Base-by-base conservation (phyloP, 371 early-diverging fungal genomes). In the Paraphysoderma sedebokerense region DNA sequence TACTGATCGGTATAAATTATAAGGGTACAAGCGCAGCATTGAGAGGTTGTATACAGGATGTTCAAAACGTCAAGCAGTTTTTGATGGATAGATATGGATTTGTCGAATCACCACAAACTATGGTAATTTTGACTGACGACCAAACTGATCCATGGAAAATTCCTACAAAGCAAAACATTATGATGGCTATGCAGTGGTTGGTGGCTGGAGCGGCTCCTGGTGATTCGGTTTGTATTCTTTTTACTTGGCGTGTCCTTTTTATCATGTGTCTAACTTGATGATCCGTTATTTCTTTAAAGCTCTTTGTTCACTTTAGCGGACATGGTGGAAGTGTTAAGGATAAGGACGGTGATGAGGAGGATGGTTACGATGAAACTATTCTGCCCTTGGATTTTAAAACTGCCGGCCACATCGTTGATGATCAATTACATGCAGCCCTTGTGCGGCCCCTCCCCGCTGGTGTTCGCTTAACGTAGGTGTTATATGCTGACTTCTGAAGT, bases 261-360 rank as follows among this genome's bases (percentile, higher is more conserved):
- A 20, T 6, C 35, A 23, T 2, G 19, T 13, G 13, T 9, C n/a
- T n/a, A n/a, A n/a, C n/a, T n/a, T n/a, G n/a, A n/a, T n/a, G n/a
- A n/a, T 45, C 8, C 22, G n/a, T 5, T 22, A 35, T 8, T 22
- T 15, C 22, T 23, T 15, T 11, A 30, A 57, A 56, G 17, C 55
- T 81, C 62, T 79, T 87, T 53, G 76, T 90, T 62, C 90, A 89
- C 57, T 96, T 69, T 60, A 81, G 81, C 51, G 95, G 93, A 7
- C 93, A 93, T 62, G 93, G 93, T 31, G 76, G 74, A 6, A 75
- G 76, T 42, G 67, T 63, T 6, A 55, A 58, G 39, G 87, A 86
- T 35, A 1, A 31, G 1, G 60, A 76, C 38, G 85, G 84, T 17
- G 91, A 92, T 57, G 91, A 92, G 52, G 70, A 74, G 34, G 91